These are phyloP conservation scores for Lepidopterella palustris DNA, from an alignment of 495 filamentous ascomycete genomes.

Conservation along the genomic window DNA sequence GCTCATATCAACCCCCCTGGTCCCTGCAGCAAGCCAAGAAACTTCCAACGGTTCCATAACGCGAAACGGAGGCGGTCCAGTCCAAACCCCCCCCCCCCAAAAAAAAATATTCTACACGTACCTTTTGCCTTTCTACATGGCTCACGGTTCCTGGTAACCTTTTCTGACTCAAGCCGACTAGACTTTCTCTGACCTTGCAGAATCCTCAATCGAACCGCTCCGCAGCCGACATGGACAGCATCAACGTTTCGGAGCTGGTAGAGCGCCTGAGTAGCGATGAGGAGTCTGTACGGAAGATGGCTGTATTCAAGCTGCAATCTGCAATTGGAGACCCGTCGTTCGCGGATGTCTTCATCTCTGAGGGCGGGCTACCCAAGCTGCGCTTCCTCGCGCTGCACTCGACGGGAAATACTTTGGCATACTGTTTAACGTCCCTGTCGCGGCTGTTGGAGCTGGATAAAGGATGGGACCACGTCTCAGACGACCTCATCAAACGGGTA, in stretches of 20 bases:
- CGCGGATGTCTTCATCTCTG: conserved; percentile 88
- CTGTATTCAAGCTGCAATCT: conserved; percentile 92
- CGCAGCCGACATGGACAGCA: conserved; percentile 45
- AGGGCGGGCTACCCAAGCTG: conserved; percentile 75
- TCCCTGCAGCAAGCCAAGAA: neutral
- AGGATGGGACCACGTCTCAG: conserved; percentile 80
- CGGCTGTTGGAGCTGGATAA: conserved; percentile 90
- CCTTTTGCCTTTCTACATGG: neutral
- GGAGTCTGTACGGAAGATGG: conserved; percentile 97
- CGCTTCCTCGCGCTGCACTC: conserved; percentile 74
- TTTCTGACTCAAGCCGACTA: neutral
- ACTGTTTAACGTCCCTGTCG: conserved; percentile 81
- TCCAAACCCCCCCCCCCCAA: no score
- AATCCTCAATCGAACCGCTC: neutral
- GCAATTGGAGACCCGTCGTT: conserved; percentile 95
- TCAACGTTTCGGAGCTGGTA: conserved; percentile 60
- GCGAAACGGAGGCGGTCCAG: neutral
- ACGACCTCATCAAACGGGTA: conserved; percentile 63
- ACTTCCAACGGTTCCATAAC: neutral
- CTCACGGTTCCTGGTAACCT: neutral
- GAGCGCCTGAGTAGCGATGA: conserved; percentile 64
- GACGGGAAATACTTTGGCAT: conserved; percentile 89
- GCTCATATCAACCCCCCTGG: neutral
- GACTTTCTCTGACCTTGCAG: neutral
- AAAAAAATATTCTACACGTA: neutral